phyloP scores from a whole-genome alignment of 331 rosid species.

The Telfairia occidentalis region DNA sequence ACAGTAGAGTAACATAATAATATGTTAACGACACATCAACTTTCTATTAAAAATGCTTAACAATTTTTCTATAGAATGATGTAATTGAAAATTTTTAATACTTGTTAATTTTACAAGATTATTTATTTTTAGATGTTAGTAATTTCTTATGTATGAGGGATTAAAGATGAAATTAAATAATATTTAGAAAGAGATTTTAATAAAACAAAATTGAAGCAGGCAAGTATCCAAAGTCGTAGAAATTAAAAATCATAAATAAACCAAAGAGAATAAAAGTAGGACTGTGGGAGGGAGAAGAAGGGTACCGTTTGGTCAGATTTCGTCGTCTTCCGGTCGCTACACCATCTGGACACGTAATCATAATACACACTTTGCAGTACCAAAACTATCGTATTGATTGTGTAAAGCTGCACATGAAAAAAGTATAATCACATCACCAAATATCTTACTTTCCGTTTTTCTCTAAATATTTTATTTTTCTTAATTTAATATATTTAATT shows the following conservation, averaged over 20 bases:
- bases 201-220: not conserved
- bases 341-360: constrained; percentile 40
- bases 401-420: constrained; percentile 50
- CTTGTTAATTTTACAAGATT: too few species aligned
- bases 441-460: not conserved
- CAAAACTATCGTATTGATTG: constrained; percentile 49
- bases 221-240: not conserved
- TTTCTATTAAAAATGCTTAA: too few species aligned
- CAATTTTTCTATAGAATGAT: too few species aligned
- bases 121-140: not conserved
- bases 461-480: not conserved
- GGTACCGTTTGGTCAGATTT: constrained; percentile 27
- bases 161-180: not conserved
- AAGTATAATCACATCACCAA: not conserved
- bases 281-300: not conserved
- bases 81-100: too few species aligned
- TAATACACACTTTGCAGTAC: constrained; percentile 72
- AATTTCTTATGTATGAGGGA: too few species aligned
- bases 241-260: not conserved
- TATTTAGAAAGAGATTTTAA: not conserved
- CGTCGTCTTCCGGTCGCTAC: constrained; percentile 20
- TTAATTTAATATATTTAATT: not conserved
- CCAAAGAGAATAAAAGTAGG: not conserved
- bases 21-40: too few species aligned
- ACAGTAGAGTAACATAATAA: too few species aligned